Conservation (phyloP, 2,329 filamentous ascomycete genomes). For the Escovopsis sp. region DNA sequence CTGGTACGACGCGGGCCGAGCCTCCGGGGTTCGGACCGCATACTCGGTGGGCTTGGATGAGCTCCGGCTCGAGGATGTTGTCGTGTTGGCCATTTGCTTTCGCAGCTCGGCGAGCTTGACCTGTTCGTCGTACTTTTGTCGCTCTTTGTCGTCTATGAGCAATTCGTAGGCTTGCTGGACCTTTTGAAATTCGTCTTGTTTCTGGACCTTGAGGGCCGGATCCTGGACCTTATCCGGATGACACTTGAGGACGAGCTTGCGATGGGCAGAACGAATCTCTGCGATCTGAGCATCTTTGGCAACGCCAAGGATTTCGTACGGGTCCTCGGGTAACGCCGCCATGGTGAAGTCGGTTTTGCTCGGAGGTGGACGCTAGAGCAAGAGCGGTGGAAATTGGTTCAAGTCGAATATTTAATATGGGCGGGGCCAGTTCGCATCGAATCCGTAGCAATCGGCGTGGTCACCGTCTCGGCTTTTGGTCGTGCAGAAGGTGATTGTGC, state of each 20-base stretch:
- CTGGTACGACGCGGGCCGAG: constrained; percentile 28
- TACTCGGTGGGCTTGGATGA: constrained; percentile 22
- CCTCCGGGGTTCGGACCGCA: constrained; percentile 38
- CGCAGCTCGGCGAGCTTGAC: constrained; percentile 51
- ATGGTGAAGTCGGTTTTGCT: constrained; percentile 8
- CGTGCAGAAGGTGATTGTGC: neutral
- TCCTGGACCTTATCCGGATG: constrained; percentile 88
- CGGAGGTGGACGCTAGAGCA: neutral
- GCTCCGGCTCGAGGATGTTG: constrained; percentile 29
- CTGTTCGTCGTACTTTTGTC: constrained; percentile 65
- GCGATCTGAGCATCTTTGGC: constrained; percentile 52
- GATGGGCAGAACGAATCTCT: constrained; percentile 66
- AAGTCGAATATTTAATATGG: neutral
- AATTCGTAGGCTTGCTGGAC: constrained; percentile 90
- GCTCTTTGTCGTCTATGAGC: constrained; percentile 60
- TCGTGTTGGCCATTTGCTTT: constrained; percentile 33
- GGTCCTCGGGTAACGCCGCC: constrained; percentile 43
- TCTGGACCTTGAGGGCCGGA: constrained; percentile 57
- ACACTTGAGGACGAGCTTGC: constrained; percentile 75
- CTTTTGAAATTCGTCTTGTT: constrained; percentile 78
- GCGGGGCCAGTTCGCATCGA: constrained; percentile 4
- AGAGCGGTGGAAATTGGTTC: constrained; percentile 3
- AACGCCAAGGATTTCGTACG: constrained; percentile 65
- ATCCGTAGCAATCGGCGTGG: constrained; percentile 1
- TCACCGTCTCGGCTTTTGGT: neutral